Evolutionary conservation across 192 early-diverging fungal species (phyloP), one percentile per base, ranked within the genome.

Genomic region (Coemansia umbellata): DNA sequence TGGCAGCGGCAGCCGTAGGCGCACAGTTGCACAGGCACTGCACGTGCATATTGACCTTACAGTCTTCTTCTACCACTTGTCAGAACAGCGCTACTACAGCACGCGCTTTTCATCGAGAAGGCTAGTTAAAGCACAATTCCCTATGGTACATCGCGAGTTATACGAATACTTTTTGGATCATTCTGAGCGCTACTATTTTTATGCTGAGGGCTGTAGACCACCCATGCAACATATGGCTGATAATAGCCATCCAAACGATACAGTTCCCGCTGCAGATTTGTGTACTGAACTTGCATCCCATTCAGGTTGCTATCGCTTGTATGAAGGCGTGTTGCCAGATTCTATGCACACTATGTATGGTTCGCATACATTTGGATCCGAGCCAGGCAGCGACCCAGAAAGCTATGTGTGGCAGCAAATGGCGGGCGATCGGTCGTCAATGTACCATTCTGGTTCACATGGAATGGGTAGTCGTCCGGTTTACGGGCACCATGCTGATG

Each of bases 51-150:
- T 77, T 18, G 74, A 77, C 50, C 41, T 77, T 36, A 63, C 62
- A 3, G 17, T 55, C 13, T 77, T 77, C 47, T 33, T 77, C 31
- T 24, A 28, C 2, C 55, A 48, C 14, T 58, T 77, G 48, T 56
- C 62, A 19, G 53, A 69, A 37, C 74, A 77, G 63, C 66, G 74
- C 28, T 77, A 77, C 55, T 77, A 66, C 35, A 77, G 74, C 58
- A 77, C 74, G 35, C 66, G 74, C 19, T 77, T 69, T 37, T 77
- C 74, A 35, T 63, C 74, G 58, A 58, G 74, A 9, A 57, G 67
- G 18, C 58, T 77, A 21, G 74, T 77, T 7, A 55, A 63, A 9
- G 47, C 73, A 7, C 50, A 54, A 26, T 61, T 62, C 42, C 53
- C 66, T 2, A 41, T 66, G n/a, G 58, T 55, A 42, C 57, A 76